Conservation (phyloP, 2,329 filamentous ascomycete species). For the Trichoderma gracile region DNA sequence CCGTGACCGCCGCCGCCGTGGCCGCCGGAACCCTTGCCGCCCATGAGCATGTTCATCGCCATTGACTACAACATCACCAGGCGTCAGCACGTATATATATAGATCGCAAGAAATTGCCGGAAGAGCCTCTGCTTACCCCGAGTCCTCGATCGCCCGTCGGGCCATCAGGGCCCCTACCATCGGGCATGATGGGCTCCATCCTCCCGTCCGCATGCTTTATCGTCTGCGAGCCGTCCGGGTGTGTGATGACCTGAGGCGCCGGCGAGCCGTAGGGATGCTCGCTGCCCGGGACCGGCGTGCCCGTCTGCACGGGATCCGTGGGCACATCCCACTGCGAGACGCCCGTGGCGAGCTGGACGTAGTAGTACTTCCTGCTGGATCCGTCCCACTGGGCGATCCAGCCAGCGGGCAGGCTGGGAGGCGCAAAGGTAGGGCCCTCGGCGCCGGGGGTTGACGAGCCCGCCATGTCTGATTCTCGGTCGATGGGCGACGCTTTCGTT, state of each 20-base stretch:
- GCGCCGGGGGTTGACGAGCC: slow-evolving; percentile 59
- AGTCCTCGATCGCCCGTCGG: slow-evolving; percentile 61
- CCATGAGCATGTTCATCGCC: slow-evolving; percentile 60
- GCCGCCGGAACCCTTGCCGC: slow-evolving; percentile 44
- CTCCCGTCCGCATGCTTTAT: slow-evolving; percentile 61
- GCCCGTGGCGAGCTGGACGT: slow-evolving; percentile 70
- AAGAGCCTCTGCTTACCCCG: slow-evolving; percentile 54
- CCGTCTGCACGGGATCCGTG: slow-evolving; percentile 62
- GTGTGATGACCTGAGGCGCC: slow-evolving; percentile 59
- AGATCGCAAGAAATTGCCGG: neutral
- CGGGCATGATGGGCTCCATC: slow-evolving; percentile 60
- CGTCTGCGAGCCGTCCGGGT: slow-evolving; percentile 63
- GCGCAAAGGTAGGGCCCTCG: slow-evolving; percentile 60
- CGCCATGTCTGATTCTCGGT: slow-evolving; percentile 45
- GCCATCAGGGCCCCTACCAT: slow-evolving; percentile 55
- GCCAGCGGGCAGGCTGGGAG: slow-evolving; percentile 62
- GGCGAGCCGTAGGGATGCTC: slow-evolving; percentile 66
- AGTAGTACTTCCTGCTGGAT: slow-evolving; percentile 66
- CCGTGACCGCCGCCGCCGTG: slow-evolving; percentile 32
- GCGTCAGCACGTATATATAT: slow-evolving; percentile 18
- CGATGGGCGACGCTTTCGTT: slow-evolving; percentile 6
- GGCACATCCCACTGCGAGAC: slow-evolving; percentile 74
- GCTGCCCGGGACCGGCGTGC: slow-evolving; percentile 55
- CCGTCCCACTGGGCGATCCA: slow-evolving; percentile 73
- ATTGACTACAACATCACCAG: slow-evolving; percentile 48